phyloP scores from a whole-genome alignment of 192 early-diverging fungal genomes.

The Lobosporangium transversale region DNA sequence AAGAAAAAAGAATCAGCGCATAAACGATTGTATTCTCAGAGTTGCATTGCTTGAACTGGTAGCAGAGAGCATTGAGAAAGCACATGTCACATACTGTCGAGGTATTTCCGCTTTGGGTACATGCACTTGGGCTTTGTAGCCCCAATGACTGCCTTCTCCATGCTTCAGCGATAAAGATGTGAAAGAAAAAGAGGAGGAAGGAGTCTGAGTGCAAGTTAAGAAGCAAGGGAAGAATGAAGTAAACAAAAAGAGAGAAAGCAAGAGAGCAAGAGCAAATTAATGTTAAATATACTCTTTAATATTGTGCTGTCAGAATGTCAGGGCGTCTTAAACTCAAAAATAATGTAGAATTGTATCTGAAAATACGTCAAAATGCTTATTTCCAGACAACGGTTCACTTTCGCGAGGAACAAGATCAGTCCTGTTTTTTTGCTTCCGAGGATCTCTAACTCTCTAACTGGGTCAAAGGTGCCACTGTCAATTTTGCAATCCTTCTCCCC shows the following conservation, averaged over 20 bases:
- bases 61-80: neutral
- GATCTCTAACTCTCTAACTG: no score
- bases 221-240: neutral
- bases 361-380: no score
- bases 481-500: no score
- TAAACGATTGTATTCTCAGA: no score
- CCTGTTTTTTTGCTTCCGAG: no score
- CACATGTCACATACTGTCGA: slow-evolving; percentile 62
- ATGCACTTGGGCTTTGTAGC: slow-evolving; percentile 89
- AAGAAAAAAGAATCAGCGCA: neutral
- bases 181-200: neutral
- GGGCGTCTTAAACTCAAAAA: no score
- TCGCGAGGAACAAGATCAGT: no score
- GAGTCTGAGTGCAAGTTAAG: neutral
- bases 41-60: no score
- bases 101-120: slow-evolving; percentile 97
- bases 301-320: neutral
- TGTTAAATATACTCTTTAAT: neutral
- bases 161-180: slow-evolving; percentile 6
- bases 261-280: neutral
- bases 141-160: slow-evolving; percentile 72
- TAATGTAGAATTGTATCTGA: no score
- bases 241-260: neutral
- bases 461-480: no score
- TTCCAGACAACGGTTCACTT: no score